Percentiles rank a stretch among this genome's conserved stretches.
Evolutionary conservation across 352 stramenopile genomes (phyloP).

Genomic region (Pseudoperonospora humuli): DNA sequence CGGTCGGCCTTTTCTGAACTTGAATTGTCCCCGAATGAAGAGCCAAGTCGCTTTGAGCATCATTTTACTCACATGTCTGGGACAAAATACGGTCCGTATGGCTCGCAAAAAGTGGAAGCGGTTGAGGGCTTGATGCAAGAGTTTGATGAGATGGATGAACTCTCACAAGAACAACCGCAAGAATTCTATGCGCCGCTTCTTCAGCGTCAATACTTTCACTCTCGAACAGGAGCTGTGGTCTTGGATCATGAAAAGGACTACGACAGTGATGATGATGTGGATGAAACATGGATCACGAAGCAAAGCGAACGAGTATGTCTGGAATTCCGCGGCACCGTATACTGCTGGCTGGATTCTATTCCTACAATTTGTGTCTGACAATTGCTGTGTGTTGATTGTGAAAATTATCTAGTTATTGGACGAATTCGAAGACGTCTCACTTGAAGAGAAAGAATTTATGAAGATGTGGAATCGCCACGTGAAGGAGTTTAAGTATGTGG

Average conservation of each 20-base stretch:
- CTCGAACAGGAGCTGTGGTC: slow-evolving; percentile 72
- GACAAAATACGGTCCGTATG: slow-evolving; percentile 31
- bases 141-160: slow-evolving; percentile 62
- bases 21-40: slow-evolving; percentile 38
- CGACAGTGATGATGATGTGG: slow-evolving; percentile 84
- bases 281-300: slow-evolving; percentile 85
- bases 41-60: slow-evolving; percentile 50
- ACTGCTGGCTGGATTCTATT: background rate
- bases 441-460: slow-evolving; percentile 87
- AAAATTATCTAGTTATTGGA: slow-evolving; percentile 58
- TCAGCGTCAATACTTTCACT: slow-evolving; percentile 86
- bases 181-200: slow-evolving; percentile 69
- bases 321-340: background rate
- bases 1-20: slow-evolving; percentile 45
- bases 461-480: slow-evolving; percentile 87
- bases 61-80: slow-evolving; percentile 57
- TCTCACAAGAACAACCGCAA: slow-evolving; percentile 43
- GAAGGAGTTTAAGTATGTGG: slow-evolving; percentile 58
- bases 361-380: slow-evolving; percentile 1
- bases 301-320: slow-evolving; percentile 65
- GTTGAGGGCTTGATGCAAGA: slow-evolving; percentile 62
- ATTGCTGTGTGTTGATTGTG: background rate
- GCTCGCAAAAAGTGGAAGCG: slow-evolving; percentile 25
- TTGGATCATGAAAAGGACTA: slow-evolving; percentile 79
- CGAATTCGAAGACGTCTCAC: slow-evolving; percentile 82